Evolutionary conservation across 163 green algal species (phyloP), one percentile per base, ranked within the genome.

Genomic region (Coccomyxa subellipsoidea): DNA sequence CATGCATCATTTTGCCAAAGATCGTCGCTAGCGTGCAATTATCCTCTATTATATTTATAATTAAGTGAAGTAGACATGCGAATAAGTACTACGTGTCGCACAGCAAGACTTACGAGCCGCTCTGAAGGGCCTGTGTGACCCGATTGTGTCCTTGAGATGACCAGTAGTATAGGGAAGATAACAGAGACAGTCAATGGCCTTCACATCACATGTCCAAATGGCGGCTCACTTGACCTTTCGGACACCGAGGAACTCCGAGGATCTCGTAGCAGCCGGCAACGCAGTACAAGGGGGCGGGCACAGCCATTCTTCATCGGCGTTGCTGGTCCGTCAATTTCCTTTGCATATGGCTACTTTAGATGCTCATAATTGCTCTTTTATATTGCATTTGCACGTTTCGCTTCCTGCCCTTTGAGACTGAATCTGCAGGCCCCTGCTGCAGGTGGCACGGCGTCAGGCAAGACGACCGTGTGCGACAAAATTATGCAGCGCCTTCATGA

Each of bases 391-490:
- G 47, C 47, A 59, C 47, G 47, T 59, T 18, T 59, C 47, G 21
- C 15, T 18, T 59, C 23, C 47, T 59, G 21, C 47, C 3, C 3
- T 7, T 23, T 32, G 29, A 82, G 21, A 36, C 78, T 77, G 34
- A 34, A 10, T 8, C 71, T 78, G 71, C 71, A 78, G 47, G 15
- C 47, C 47, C 47, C 4, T 59, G 47, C 23, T 66, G 4, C 23
- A 72, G 91, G 92, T 12, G 92, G 93, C 79, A 97, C 93, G 3
- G 93, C 93, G 0, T 89, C 76, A 21, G 93, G 93, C 32, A 97
- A 97, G 81, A 97, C 93, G 0, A 96, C 94, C 31, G 94, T 98
- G 15, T 97, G 93, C 78, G 90, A 96, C 81, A 82, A 89, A 0
- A 98, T 98, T 76, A 95, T 95, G 80, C 93, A 98, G 82, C 85